phyloP scores from a whole-genome alignment of 202 grass and related monocot species.

The Dendrocalamus latiflorus region DNA sequence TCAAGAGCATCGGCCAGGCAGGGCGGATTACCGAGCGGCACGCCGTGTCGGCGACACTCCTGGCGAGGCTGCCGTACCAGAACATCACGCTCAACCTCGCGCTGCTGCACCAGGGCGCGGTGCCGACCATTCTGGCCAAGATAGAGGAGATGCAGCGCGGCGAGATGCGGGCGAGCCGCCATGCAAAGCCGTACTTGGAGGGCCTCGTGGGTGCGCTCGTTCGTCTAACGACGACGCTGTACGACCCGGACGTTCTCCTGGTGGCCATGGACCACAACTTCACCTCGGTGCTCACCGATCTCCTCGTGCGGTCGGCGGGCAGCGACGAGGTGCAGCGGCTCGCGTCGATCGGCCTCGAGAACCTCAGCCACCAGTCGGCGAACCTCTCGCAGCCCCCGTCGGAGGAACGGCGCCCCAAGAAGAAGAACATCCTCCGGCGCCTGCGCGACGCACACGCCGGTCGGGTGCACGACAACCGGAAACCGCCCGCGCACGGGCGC shows the following conservation, averaged over 20 bases:
- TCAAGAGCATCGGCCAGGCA: slow-evolving; percentile 37
- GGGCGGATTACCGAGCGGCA: slow-evolving; percentile 58
- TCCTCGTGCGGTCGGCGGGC: slow-evolving; percentile 45
- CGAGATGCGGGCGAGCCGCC: slow-evolving; percentile 39
- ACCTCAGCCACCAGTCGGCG: slow-evolving; percentile 61
- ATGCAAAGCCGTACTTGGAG: slow-evolving; percentile 60
- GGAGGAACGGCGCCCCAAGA: slow-evolving; percentile 31
- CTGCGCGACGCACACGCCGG: slow-evolving; percentile 34
- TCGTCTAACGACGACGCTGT: slow-evolving; percentile 61
- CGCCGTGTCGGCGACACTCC: slow-evolving; percentile 50
- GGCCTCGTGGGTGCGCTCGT: slow-evolving; percentile 68
- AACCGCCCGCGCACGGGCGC: background rate
- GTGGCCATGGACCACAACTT: slow-evolving; percentile 56
- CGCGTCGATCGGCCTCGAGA: slow-evolving; percentile 57
- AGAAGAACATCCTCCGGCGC: slow-evolving; percentile 51
- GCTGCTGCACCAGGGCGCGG: slow-evolving; percentile 40
- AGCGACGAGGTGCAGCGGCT: slow-evolving; percentile 80
- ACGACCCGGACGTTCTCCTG: slow-evolving; percentile 57
- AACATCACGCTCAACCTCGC: slow-evolving; percentile 61
- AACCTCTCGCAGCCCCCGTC: slow-evolving; percentile 43
- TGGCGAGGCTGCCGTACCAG: slow-evolving; percentile 67
- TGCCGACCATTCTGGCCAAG: slow-evolving; percentile 43
- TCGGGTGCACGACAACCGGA: slow-evolving; percentile 29
- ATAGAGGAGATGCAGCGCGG: slow-evolving; percentile 76
- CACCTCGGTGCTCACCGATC: slow-evolving; percentile 54